These are phyloP conservation scores for Alternaria novae-zelandiae DNA, from an alignment of 2,329 filamentous ascomycete genomes.

Conservation along the genomic window DNA sequence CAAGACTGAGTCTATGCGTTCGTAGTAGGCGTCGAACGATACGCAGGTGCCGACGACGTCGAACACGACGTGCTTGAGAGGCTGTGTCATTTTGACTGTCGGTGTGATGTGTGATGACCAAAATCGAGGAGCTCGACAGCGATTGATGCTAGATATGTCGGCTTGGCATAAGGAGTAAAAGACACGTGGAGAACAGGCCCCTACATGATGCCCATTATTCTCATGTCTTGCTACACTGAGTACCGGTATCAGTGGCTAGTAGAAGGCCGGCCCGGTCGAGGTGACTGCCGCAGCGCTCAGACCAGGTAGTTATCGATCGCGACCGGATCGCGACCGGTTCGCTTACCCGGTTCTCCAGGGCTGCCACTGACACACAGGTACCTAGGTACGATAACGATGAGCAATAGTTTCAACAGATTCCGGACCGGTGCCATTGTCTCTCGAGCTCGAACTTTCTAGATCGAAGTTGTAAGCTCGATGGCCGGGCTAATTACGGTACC, in stretches of 20 bases:
- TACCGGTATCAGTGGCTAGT: neutral
- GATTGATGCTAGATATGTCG: neutral
- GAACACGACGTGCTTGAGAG: slow-evolving; percentile 16
- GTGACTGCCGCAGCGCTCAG: neutral
- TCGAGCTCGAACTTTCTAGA: neutral
- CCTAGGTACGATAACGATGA: neutral
- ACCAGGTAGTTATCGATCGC: neutral
- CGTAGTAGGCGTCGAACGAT: slow-evolving; percentile 18
- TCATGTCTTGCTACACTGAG: neutral
- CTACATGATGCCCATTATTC: neutral
- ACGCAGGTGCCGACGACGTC: slow-evolving; percentile 20
- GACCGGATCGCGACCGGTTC: neutral
- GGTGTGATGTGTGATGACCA: neutral
- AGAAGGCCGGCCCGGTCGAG: slow-evolving; percentile 1
- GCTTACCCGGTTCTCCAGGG: slow-evolving; percentile 1
- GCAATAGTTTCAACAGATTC: neutral
- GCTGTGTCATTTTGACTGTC: neutral
- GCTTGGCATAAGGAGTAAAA: neutral
- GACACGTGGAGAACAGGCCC: neutral
- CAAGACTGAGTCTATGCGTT: slow-evolving; percentile 11
- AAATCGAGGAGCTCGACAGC: neutral
- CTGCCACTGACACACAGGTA: neutral
- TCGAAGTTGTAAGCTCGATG: neutral
- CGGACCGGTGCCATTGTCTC: neutral
- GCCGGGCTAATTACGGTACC: neutral